Evolutionary conservation across 345 rosid species (phyloP), one percentile per base, ranked within the genome.

Genomic region (Ceriops decandra): DNA sequence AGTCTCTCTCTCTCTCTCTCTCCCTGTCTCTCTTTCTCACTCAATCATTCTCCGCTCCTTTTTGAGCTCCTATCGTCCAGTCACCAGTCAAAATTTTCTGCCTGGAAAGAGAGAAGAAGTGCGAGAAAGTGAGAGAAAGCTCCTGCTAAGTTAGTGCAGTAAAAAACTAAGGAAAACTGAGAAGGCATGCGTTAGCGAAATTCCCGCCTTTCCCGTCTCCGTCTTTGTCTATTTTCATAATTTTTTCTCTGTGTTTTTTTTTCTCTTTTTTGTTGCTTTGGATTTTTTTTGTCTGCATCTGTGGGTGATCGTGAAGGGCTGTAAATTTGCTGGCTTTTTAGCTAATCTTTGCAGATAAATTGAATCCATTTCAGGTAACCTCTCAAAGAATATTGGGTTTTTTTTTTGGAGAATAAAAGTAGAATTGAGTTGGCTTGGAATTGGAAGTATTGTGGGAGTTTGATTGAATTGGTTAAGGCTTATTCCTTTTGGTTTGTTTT

Each of bases 41-140:
- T 74, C 77, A 74, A 76, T 79, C 74, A 63, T 56, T 52, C 54
- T 59, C 52, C 64, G 65, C 58, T 28, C 69, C 62, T 73, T 72
- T 64, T 57, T 1, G 7, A n/a, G 28, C 16, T 15, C 16, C 30
- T 56, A 8, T 56, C 30, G 59, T 24, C 59, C 30, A 56, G 24
- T 56, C 58, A 56, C 16, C 26, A 56, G 3, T 10, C 15, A 56
- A 56, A 56, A 56, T 56, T 24, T 27, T 5, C 17, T 10, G 26
- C 24, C 24, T 24, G 59, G 28, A 56, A 20, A 32, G 32, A 7
- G 35, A 19, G 22, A 51, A 52, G 22, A 17, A 15, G 63, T 28
- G 22, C 46, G 65, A 70, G 42, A 63, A 38, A 70, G 57, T 35
- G 59, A 56, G 53, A 58, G 35, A 38, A 30, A 30, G 13, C 22